Percentiles rank a stretch among this genome's conserved stretches.
Conservation (phyloP, 2,329 filamentous ascomycete genomes). For the Emergomyces pasteurianus region DNA sequence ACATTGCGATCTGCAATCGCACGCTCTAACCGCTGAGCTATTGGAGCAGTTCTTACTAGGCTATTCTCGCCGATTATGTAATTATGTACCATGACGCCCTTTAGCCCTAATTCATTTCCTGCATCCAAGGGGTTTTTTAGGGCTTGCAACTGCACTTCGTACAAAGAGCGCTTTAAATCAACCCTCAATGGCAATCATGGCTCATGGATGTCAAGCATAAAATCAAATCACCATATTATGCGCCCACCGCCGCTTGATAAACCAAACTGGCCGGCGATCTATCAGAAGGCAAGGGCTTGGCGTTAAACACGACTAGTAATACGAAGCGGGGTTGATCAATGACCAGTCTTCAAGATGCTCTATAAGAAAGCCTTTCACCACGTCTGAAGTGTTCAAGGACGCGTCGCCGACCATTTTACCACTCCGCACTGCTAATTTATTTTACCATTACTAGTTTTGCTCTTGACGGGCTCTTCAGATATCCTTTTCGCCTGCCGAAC, state of each 20-base stretch:
- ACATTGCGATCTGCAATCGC: slow-evolving; percentile 4
- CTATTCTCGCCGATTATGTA: not conserved
- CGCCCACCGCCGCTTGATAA: too few relatives aligned
- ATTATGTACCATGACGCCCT: not conserved
- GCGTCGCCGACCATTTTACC: not conserved
- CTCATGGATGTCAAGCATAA: not conserved
- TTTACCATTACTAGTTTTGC: not conserved
- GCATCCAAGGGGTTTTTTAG: too few relatives aligned
- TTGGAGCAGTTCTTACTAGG: not conserved
- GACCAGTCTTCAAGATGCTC: too few relatives aligned
- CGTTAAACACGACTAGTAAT: not conserved
- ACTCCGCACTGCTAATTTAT: not conserved
- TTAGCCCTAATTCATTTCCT: not conserved
- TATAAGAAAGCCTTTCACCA: too few relatives aligned
- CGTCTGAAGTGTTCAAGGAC: too few relatives aligned
- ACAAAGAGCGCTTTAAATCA: not conserved
- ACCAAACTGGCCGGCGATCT: too few relatives aligned
- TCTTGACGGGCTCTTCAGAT: not conserved
- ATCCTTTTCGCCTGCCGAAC: not conserved
- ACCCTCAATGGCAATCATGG: not conserved
- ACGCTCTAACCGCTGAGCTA: slow-evolving; percentile 4
- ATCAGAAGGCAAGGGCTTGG: too few relatives aligned
- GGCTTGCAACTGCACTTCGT: too few relatives aligned
- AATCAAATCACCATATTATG: too few relatives aligned
- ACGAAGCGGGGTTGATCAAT: not conserved